Conservation (phyloP, 73 alveolate species). For the Stentor coeruleus region DNA sequence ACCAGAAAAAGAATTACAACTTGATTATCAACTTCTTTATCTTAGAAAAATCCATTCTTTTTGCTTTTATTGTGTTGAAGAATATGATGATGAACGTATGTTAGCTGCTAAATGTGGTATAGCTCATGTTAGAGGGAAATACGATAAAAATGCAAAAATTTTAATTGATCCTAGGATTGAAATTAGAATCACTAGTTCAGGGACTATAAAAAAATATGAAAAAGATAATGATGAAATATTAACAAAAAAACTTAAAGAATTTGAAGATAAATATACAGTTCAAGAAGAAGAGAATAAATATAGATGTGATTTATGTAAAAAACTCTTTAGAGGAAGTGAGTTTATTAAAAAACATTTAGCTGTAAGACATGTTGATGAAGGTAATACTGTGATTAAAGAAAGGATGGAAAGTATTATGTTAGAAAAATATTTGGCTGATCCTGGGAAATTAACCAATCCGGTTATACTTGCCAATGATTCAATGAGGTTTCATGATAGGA, state of each 20-base stretch:
- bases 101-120: constrained; percentile 86
- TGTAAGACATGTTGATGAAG: constrained; percentile 67
- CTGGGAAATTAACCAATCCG: constrained; percentile 37
- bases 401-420: constrained; percentile 58
- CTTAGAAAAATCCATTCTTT: constrained; percentile 86
- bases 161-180: neutral
- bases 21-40: constrained; percentile 75
- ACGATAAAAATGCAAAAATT: constrained; percentile 25
- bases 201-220: constrained; percentile 22
- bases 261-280: constrained; percentile 47
- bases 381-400: constrained; percentile 28
- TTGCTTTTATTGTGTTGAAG: constrained; percentile 88
- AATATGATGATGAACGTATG: constrained; percentile 87
- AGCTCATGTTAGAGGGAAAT: constrained; percentile 64
- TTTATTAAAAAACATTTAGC: constrained; percentile 76
- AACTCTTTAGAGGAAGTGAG: constrained; percentile 69
- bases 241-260: constrained; percentile 44
- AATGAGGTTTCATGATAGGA: neutral
- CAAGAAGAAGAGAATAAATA: constrained; percentile 44
- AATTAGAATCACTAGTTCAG: neutral
- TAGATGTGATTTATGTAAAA: constrained; percentile 68
- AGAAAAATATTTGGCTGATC: constrained; percentile 71
- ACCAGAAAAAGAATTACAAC: constrained; percentile 29
- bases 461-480: constrained; percentile 10
- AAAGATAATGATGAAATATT: constrained; percentile 31